Evolutionary conservation across 768 basidiomycete genomes (phyloP).

Genomic region (Candolleomyces aberdarensis): DNA sequence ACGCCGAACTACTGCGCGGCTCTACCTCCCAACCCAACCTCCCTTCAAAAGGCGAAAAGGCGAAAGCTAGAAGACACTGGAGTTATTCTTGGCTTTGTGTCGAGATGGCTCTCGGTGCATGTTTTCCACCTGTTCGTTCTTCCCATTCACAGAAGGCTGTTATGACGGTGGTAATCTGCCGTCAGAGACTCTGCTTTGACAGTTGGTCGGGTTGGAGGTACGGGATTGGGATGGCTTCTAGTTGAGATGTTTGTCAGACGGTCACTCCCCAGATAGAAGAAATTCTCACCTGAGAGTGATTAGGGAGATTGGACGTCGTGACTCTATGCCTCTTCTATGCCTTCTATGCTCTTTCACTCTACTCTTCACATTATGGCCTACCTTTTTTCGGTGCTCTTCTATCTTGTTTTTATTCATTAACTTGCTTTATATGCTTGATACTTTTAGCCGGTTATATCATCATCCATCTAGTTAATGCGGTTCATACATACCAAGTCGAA

Average conservation of each 20-base stretch:
- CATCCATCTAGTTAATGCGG: neutral
- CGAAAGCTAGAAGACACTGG: neutral
- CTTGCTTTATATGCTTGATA: neutral
- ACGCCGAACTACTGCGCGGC: neutral
- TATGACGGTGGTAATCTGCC: neutral
- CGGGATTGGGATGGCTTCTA: constrained; percentile 1
- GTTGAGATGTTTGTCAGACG: neutral
- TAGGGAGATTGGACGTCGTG: no score
- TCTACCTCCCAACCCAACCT: neutral
- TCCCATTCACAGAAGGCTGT: neutral
- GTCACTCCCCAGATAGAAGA: no score
- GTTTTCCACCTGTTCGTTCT: no score
- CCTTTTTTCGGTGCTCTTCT: neutral
- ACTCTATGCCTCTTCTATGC: no score
- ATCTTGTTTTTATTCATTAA: constrained; percentile 6
- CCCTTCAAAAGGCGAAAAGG: no score
- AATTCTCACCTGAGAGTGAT: no score
- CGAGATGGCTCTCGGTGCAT: neutral
- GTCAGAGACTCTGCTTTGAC: neutral
- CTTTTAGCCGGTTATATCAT: neutral
- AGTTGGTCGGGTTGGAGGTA: neutral
- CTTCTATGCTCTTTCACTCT: neutral
- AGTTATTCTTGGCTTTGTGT: neutral
- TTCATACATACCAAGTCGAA: neutral
- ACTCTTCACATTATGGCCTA: constrained; percentile 3